These are phyloP conservation scores for Skeletonema tropicum DNA, from an alignment of 108 stramenopile species.

Conservation along the genomic window DNA sequence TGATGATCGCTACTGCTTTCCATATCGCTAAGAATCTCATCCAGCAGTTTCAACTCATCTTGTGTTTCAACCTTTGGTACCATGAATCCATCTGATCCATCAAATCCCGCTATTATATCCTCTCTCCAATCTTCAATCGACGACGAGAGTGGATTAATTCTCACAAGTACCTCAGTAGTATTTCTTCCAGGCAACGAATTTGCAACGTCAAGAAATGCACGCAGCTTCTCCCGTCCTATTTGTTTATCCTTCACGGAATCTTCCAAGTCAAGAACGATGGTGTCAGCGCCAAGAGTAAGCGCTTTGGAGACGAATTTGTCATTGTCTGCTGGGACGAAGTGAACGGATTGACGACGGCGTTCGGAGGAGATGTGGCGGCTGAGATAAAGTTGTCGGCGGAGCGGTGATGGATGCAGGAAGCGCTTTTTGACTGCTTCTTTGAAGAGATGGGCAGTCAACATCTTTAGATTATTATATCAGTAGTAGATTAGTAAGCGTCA, in stretches of 20 bases:
- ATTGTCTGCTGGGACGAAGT: slow-evolving; percentile 52
- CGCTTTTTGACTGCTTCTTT: not conserved
- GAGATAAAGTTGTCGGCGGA: not conserved
- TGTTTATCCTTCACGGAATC: slow-evolving; percentile 48
- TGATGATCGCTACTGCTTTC: not conserved
- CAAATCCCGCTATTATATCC: slow-evolving; percentile 22
- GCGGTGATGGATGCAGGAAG: too few relatives aligned
- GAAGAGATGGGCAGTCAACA: not conserved
- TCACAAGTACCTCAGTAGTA: slow-evolving; percentile 31
- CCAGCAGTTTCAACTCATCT: slow-evolving; percentile 32
- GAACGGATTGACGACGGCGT: slow-evolving; percentile 46
- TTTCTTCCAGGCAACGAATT: not conserved
- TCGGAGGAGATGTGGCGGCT: not conserved
- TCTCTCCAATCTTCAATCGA: slow-evolving; percentile 24
- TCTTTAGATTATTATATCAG: not conserved
- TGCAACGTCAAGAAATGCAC: slow-evolving; percentile 15
- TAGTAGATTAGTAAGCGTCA: too few relatives aligned
- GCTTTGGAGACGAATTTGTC: slow-evolving; percentile 37
- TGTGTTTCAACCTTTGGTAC: slow-evolving; percentile 49
- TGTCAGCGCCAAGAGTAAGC: slow-evolving; percentile 40
- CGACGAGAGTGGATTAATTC: slow-evolving; percentile 45
- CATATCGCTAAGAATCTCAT: slow-evolving; percentile 30
- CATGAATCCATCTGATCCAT: slow-evolving; percentile 45
- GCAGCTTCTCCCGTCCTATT: slow-evolving; percentile 24
- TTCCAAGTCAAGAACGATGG: slow-evolving; percentile 42